These are phyloP conservation scores for Zygosaccharomyces pseudobailii DNA, from an alignment of 1,139 yeast species.

Conservation along the genomic window DNA sequence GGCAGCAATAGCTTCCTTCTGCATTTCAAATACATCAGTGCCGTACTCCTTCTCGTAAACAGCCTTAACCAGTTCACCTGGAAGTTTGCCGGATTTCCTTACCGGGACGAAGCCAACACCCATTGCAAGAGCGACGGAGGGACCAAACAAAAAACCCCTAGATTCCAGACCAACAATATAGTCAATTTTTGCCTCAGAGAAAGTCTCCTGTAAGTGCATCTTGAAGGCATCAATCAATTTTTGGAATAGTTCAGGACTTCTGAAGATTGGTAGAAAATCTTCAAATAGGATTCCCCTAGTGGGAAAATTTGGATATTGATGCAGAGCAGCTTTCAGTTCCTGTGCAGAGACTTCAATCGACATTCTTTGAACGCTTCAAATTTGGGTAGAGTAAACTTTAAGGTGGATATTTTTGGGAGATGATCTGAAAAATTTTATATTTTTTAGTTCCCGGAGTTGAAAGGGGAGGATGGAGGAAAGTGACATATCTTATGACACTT, in stretches of 20 bases:
- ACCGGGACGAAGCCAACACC: slow-evolving; percentile 92
- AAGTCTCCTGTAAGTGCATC: slow-evolving; percentile 57
- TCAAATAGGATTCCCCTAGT: slow-evolving; percentile 88
- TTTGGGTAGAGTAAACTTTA: not conserved
- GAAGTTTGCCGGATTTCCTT: slow-evolving; percentile 91
- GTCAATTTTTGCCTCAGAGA: slow-evolving; percentile 59
- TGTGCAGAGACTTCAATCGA: slow-evolving; percentile 43
- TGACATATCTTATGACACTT: no score
- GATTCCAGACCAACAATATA: slow-evolving; percentile 93
- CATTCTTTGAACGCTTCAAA: slow-evolving; percentile 13
- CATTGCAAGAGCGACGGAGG: slow-evolving; percentile 83
- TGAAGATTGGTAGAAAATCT: slow-evolving; percentile 91
- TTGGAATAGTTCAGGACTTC: slow-evolving; percentile 73
- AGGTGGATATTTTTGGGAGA: not conserved
- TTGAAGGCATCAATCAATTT: slow-evolving; percentile 78
- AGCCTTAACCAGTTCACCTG: slow-evolving; percentile 74
- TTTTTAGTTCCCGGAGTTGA: not conserved
- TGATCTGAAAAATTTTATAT: slow-evolving; percentile 6
- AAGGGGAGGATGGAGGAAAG: no score
- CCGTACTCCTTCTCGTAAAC: slow-evolving; percentile 91
- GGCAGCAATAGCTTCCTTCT: slow-evolving; percentile 70
- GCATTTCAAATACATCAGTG: slow-evolving; percentile 82
- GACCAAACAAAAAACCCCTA: slow-evolving; percentile 95
- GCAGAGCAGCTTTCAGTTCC: slow-evolving; percentile 61
- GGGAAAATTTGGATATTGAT: slow-evolving; percentile 92